Evolutionary conservation across 1,139 yeast genomes (phyloP).

Genomic region (Nakaseomyces bracarensis): DNA sequence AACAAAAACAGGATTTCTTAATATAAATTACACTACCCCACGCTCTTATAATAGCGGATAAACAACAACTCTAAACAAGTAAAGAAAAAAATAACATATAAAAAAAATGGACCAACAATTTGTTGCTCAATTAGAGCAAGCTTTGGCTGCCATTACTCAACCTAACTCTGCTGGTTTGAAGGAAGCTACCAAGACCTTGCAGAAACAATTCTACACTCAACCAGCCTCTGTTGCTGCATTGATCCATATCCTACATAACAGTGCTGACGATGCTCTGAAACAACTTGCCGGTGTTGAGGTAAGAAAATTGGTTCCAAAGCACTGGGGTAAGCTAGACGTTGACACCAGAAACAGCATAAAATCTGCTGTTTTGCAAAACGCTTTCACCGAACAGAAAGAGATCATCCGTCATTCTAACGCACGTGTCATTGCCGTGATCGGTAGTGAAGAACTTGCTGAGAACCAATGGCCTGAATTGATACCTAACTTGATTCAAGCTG

Average conservation of each 20-base stretch:
- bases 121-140: constrained; percentile 63
- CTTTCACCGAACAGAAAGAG: constrained; percentile 58
- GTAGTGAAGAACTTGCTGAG: constrained; percentile 58
- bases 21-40: no score
- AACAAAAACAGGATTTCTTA: no score
- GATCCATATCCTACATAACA: constrained; percentile 66
- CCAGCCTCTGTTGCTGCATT: constrained; percentile 72
- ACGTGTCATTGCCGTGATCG: constrained; percentile 82
- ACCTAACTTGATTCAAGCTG: constrained; percentile 61
- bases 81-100: not conserved
- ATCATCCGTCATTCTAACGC: constrained; percentile 83
- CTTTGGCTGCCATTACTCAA: constrained; percentile 65
- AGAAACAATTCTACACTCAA: constrained; percentile 65
- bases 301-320: constrained; percentile 65
- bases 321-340: constrained; percentile 60
- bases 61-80: not conserved
- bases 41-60: no score
- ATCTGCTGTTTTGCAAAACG: constrained; percentile 55
- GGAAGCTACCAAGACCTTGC: constrained; percentile 69
- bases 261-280: constrained; percentile 34
- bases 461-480: constrained; percentile 73
- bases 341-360: constrained; percentile 53
- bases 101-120: constrained; percentile 59
- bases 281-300: constrained; percentile 95
- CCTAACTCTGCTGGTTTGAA: constrained; percentile 75